Evolutionary conservation across 345 rosid genomes (phyloP).

Genomic region (Lepidium africanum): DNA sequence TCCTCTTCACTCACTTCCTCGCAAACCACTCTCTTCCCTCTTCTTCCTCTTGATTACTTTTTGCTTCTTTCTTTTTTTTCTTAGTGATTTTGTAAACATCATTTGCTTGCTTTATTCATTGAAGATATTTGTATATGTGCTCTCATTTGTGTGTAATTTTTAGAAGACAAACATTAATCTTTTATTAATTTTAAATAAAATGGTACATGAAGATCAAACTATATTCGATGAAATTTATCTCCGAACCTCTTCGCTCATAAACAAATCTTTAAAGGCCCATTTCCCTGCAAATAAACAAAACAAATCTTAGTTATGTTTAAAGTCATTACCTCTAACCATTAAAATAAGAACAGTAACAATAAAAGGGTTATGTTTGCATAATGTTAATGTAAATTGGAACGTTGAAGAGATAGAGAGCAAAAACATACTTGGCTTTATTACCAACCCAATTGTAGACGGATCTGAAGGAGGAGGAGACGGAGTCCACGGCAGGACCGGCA

Average conservation of each 20-base stretch:
- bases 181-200: not conserved
- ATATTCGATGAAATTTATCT: not conserved
- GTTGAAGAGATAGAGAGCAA: not conserved
- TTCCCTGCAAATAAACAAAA: slow-evolving; percentile 13
- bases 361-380: not conserved
- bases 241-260: not conserved
- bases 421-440: slow-evolving; percentile 17
- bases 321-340: not conserved
- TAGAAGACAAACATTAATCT: not conserved
- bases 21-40: slow-evolving; percentile 29
- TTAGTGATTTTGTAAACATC: slow-evolving; percentile 3
- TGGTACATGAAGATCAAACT: slow-evolving; percentile 12
- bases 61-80: not conserved
- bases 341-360: too few species aligned
- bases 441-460: slow-evolving; percentile 18
- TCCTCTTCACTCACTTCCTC: slow-evolving; percentile 36
- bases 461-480: slow-evolving; percentile 17
- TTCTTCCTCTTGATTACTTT: slow-evolving; percentile 7
- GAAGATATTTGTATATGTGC: not conserved
- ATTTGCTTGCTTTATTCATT: not conserved
- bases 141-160: not conserved
- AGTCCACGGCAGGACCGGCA: slow-evolving; percentile 19
- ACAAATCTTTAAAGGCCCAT: slow-evolving; percentile 2
- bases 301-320: not conserved
- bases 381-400: not conserved